Evolutionary conservation across 2,329 filamentous ascomycete genomes (phyloP), one percentile per base, ranked within the genome.

Genomic region (Cryphonectria naterciae): DNA sequence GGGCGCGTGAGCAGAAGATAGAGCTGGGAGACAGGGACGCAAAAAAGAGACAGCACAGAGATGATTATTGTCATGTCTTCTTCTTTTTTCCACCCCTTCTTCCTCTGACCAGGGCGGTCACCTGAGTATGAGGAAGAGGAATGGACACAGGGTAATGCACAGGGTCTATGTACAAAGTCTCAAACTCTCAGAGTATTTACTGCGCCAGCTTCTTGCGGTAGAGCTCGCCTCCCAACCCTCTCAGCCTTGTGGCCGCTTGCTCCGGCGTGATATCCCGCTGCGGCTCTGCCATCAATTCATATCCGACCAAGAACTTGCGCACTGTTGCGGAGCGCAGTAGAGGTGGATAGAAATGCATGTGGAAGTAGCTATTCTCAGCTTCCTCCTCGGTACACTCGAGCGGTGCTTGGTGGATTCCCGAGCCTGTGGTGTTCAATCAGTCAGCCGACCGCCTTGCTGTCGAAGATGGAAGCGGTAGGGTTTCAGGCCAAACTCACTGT

Each of bases 181-280:
- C 58, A 22, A 25, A 17, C 28, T 58, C 37, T 7, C 19, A 13
- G n/a, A 43, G 4, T n/a, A 35, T 52, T 58, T 67, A 68, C 69
- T 71, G 74, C 70, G 75, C 75, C 58, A 90, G 76, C 75, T 83
- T 87, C 79, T 91, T 94, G 74, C 96, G 89, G 79, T 99, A 98
- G 73, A 99, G 83, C 78, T 93, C 89, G 22, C 94, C 94, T 4
- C 90, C 93, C 74, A 94, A 95, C 70, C 86, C 85, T 74, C 92
- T 88, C 72, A 99, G 83, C 65, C 90, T 89, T 37, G 89, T 90
- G 19, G 96, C 92, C 1, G 96, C 96, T 82, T 98, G 96, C 82
- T 99, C 96, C 0, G 96, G 95, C 0, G 96, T 99, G 77, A 99
- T 98, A 79, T 99, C 96, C 71, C 96, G 89, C 82, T 99, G 96